These are phyloP conservation scores for Gossypium arboreum DNA, from an alignment of 345 rosid species.

Conservation along the genomic window DNA sequence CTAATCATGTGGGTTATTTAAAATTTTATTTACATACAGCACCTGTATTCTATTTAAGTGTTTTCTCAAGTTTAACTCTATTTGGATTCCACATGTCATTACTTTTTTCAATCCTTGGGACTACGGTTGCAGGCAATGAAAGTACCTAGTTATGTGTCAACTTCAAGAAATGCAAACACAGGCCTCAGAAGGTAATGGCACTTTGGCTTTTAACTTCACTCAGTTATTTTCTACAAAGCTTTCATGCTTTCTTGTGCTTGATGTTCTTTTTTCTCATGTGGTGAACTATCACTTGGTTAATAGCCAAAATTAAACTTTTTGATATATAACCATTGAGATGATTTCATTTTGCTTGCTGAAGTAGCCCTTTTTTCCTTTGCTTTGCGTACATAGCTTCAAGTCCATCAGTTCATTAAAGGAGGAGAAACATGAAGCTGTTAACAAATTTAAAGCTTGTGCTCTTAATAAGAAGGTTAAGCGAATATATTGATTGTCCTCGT, in stretches of 20 bases:
- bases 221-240: not conserved
- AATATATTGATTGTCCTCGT: not conserved
- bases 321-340: not conserved
- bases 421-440: conserved; percentile 28
- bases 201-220: conserved; percentile 2
- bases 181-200: conserved; percentile 31
- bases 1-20: conserved; percentile 23
- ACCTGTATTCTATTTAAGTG: not conserved
- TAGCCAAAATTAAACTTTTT: not conserved
- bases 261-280: not conserved
- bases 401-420: conserved; percentile 20
- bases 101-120: not conserved
- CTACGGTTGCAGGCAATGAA: conserved; percentile 25
- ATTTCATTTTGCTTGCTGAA: conserved; percentile 1
- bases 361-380: not conserved
- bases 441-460: conserved; percentile 23
- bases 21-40: not conserved
- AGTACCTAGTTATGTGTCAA: conserved; percentile 11
- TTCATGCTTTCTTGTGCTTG: not conserved
- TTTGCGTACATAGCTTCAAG: conserved; percentile 26
- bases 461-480: conserved; percentile 33
- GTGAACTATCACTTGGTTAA: not conserved
- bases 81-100: conserved; percentile 6
- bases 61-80: not conserved
- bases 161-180: conserved; percentile 23